Evolutionary conservation across 257 asterid genomes (phyloP).

Genomic region (Salvia hispanica): DNA sequence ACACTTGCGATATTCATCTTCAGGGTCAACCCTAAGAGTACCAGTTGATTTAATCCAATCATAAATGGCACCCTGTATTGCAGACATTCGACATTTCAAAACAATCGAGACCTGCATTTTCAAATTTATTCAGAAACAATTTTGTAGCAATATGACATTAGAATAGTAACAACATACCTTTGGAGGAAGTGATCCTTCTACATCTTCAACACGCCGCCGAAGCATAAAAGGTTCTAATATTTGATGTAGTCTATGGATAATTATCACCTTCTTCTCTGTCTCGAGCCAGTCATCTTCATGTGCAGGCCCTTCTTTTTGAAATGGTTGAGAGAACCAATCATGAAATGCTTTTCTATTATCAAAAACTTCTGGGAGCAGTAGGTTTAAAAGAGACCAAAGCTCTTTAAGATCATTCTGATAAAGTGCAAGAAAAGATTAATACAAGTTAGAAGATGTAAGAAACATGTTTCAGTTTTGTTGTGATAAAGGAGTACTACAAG

Average conservation of each 20-base stretch:
- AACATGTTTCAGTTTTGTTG: background rate
- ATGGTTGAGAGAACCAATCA: constrained; percentile 99
- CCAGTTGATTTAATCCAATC: constrained; percentile 99
- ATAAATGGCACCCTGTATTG: constrained; percentile 87
- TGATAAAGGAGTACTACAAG: constrained; percentile 12
- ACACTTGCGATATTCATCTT: constrained; percentile 81
- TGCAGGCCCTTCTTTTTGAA: constrained; percentile 82
- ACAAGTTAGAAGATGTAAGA: constrained; percentile 12
- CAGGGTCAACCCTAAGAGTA: constrained; percentile 93
- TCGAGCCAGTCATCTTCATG: constrained; percentile 99
- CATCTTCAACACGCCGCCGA: constrained; percentile 99
- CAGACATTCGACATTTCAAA: constrained; percentile 94
- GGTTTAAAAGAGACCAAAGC: constrained; percentile 97
- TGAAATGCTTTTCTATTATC: constrained; percentile 97
- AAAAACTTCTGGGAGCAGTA: constrained; percentile 95
- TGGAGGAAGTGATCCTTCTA: constrained; percentile 99
- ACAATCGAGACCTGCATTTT: constrained; percentile 86
- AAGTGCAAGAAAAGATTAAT: constrained; percentile 23
- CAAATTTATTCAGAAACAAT: constrained; percentile 40
- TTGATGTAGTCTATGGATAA: constrained; percentile 98
- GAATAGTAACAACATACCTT: constrained; percentile 58
- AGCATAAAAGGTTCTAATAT: constrained; percentile 99
- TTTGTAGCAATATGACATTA: constrained; percentile 19
- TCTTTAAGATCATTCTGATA: constrained; percentile 97
- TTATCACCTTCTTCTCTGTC: constrained; percentile 96